phyloP scores from a whole-genome alignment of 192 early-diverging fungal species.

The Coemansia sp. region DNA sequence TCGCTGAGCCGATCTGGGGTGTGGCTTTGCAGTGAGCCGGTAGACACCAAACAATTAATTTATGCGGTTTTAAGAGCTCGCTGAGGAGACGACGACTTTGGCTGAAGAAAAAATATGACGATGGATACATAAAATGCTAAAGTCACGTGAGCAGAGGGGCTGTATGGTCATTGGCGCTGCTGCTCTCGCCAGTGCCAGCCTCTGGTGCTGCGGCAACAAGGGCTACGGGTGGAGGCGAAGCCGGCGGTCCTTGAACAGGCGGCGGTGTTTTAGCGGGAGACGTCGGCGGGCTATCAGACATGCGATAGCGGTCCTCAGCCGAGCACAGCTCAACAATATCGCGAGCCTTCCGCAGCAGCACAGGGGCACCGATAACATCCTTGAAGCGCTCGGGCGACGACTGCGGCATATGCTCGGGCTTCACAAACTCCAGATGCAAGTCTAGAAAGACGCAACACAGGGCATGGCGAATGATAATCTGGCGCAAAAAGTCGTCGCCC shows the following conservation, averaged over 20 bases:
- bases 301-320: slow-evolving; percentile 27
- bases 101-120: not conserved
- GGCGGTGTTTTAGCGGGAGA: not conserved
- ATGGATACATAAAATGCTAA: not conserved
- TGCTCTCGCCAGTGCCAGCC: not conserved
- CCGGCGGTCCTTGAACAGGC: not conserved
- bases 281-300: slow-evolving; percentile 18
- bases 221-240: not conserved
- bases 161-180: not conserved
- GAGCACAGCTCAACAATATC: slow-evolving; percentile 25
- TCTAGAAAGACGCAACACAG: slow-evolving; percentile 68
- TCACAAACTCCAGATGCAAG: slow-evolving; percentile 56
- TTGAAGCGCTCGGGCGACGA: slow-evolving; percentile 30
- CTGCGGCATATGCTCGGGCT: slow-evolving; percentile 29
- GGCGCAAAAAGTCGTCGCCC: slow-evolving; percentile 88
- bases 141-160: not conserved
- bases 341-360: slow-evolving; percentile 19
- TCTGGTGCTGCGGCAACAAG: too few relatives aligned
- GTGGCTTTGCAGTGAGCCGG: not conserved
- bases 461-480: slow-evolving; percentile 84
- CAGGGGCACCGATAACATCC: slow-evolving; percentile 7
- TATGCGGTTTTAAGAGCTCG: too few relatives aligned
- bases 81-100: not conserved
- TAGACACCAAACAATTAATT: not conserved
- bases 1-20: not conserved